Evolutionary conservation across 1,284 basidiomycete species (phyloP).

Genomic region (Gomphus bonarii): DNA sequence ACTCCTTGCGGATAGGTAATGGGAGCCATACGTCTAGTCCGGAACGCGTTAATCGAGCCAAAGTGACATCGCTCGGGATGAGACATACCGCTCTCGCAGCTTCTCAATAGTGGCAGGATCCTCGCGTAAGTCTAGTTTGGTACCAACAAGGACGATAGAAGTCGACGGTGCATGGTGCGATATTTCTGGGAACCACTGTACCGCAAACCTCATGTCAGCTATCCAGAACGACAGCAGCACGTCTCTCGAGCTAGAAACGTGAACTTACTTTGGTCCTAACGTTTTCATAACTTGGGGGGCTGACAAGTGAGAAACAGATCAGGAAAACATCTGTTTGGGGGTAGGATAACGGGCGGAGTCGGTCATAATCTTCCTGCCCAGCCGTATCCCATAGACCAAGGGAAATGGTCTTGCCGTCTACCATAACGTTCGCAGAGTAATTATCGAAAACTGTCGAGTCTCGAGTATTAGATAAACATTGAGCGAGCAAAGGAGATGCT

Average conservation of each 20-base stretch:
- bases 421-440: constrained; percentile 94
- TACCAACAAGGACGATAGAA: constrained; percentile 92
- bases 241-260: neutral
- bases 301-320: constrained; percentile 97
- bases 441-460: constrained; percentile 74
- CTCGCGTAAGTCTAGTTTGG: constrained; percentile 96
- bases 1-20: constrained; percentile 89
- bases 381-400: constrained; percentile 99
- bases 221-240: constrained; percentile 7
- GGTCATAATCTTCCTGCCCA: constrained; percentile 97
- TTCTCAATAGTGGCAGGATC: constrained; percentile 88
- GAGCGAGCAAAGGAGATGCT: neutral
- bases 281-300: constrained; percentile 97
- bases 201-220: constrained; percentile 10
- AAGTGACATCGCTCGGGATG: neutral
- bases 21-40: constrained; percentile 81
- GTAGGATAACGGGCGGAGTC: constrained; percentile 94
- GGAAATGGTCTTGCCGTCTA: constrained; percentile 97
- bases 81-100: constrained; percentile 72
- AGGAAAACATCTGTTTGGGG: constrained; percentile 99
- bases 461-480: constrained; percentile 1
- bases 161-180: constrained; percentile 94
- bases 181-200: constrained; percentile 93
- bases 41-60: neutral
- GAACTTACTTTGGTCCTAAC: constrained; percentile 83